Evolutionary conservation across 768 basidiomycete species (phyloP).

Genomic region (Boletellus emodensis): DNA sequence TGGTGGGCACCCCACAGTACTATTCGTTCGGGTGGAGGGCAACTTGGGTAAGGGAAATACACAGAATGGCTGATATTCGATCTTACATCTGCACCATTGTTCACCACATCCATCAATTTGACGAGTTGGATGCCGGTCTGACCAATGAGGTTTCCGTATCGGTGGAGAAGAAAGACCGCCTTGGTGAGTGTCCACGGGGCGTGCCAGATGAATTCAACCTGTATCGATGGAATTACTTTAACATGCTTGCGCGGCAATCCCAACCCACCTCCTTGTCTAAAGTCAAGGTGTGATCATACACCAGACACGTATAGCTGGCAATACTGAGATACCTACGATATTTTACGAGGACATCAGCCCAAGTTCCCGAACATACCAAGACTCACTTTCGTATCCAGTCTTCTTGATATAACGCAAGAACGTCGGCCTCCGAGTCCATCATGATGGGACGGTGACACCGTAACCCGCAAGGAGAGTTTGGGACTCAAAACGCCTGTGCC

Average conservation of each 20-base stretch:
- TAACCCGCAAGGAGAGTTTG: too few relatives aligned
- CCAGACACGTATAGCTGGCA: too few relatives aligned
- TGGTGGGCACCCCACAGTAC: slow-evolving; percentile 4
- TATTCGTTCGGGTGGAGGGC: neutral
- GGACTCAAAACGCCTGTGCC: too few relatives aligned
- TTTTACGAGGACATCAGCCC: too few relatives aligned
- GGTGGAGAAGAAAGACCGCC: slow-evolving; percentile 10
- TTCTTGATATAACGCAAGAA: too few relatives aligned
- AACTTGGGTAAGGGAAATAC: neutral
- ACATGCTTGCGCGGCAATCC: neutral
- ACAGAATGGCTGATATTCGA: neutral
- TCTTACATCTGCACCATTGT: slow-evolving; percentile 2
- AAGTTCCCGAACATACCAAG: too few relatives aligned
- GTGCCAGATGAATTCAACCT: slow-evolving; percentile 17
- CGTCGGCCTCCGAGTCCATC: too few relatives aligned
- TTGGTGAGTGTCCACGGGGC: slow-evolving; percentile 11
- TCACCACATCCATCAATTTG: neutral
- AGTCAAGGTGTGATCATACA: slow-evolving; percentile 1
- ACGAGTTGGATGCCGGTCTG: slow-evolving; percentile 8
- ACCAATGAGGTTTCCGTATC: slow-evolving; percentile 17
- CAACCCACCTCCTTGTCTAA: slow-evolving; percentile 12
- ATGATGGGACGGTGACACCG: too few relatives aligned
- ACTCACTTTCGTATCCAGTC: too few relatives aligned
- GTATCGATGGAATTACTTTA: neutral
- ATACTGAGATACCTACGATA: too few relatives aligned